These are phyloP conservation scores for Emericellopsis terricola DNA, from an alignment of 495 filamentous ascomycete species.

Conservation along the genomic window DNA sequence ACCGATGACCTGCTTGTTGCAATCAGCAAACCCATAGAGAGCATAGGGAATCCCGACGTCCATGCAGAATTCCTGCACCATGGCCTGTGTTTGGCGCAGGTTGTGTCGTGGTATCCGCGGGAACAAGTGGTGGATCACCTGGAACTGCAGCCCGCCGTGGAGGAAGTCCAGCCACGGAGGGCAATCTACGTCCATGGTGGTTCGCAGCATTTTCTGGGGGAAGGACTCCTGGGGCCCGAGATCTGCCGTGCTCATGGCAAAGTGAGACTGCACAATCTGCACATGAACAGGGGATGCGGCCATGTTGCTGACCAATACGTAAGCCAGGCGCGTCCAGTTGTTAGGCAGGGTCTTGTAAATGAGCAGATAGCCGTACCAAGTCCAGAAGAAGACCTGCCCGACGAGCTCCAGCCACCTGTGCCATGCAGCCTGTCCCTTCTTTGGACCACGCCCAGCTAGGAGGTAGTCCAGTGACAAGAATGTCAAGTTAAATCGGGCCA, in stretches of 20 bases:
- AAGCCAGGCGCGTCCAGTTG: constrained; percentile 49
- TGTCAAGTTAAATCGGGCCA: constrained; percentile 91
- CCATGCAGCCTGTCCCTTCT: constrained; percentile 74
- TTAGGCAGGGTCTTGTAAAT: constrained; percentile 61
- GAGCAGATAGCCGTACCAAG: constrained; percentile 79
- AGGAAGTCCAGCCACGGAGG: constrained; percentile 91
- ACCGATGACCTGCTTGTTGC: constrained; percentile 77
- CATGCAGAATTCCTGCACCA: constrained; percentile 76
- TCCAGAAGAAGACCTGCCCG: constrained; percentile 82
- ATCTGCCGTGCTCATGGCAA: constrained; percentile 91
- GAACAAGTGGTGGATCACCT: constrained; percentile 88
- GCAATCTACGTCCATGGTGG: constrained; percentile 97
- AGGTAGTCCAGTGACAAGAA: constrained; percentile 69
- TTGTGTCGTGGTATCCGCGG: constrained; percentile 94
- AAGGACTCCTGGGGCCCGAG: constrained; percentile 78
- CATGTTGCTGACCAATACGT: constrained; percentile 73
- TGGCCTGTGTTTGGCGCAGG: constrained; percentile 59
- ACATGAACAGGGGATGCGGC: constrained; percentile 78
- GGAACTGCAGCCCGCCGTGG: constrained; percentile 92
- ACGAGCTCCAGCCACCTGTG: constrained; percentile 70
- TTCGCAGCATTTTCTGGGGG: constrained; percentile 90
- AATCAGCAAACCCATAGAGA: constrained; percentile 82
- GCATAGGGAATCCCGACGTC: constrained; percentile 91
- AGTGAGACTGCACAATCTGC: constrained; percentile 93
- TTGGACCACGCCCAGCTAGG: constrained; percentile 54